Percentiles rank a stretch among this genome's conserved stretches.
phyloP scores from a whole-genome alignment of 2,329 filamentous ascomycete genomes.

The Macroventuria anomochaeta region DNA sequence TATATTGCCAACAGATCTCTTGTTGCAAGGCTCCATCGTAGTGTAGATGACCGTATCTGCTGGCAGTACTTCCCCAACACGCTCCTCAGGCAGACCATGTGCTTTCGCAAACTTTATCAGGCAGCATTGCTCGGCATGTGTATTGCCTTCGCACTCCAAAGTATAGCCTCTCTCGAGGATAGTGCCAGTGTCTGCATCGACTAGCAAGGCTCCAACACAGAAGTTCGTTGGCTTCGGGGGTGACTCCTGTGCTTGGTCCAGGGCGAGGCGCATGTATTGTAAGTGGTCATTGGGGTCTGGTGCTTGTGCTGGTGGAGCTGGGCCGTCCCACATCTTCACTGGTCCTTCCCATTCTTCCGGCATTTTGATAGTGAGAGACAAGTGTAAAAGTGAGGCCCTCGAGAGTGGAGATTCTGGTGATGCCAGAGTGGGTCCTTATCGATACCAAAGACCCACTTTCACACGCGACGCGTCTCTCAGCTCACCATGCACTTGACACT shows the following conservation, averaged over 20 bases:
- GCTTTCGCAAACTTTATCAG: conserved; percentile 70
- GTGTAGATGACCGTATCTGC: conserved; percentile 76
- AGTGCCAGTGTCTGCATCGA: conserved; percentile 62
- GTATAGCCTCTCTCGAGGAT: conserved; percentile 87
- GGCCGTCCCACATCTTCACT: conserved; percentile 29
- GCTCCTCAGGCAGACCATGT: conserved; percentile 57
- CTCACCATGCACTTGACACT: conserved; percentile 4
- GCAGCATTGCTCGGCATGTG: conserved; percentile 94
- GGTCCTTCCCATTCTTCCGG: conserved; percentile 28
- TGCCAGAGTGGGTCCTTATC: conserved; percentile 22
- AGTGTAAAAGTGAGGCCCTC: conserved; percentile 11
- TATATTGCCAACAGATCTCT: conserved; percentile 74
- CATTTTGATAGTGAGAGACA: conserved; percentile 24
- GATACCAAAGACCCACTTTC: conserved; percentile 30
- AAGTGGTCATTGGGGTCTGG: conserved; percentile 39
- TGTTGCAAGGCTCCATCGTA: conserved; percentile 86
- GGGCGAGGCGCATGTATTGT: conserved; percentile 71
- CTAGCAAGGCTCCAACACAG: conserved; percentile 89
- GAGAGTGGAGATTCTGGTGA: conserved; percentile 3
- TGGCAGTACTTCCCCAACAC: conserved; percentile 60
- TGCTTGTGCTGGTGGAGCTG: conserved; percentile 21
- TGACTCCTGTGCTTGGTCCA: conserved; percentile 78
- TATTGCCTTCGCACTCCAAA: conserved; percentile 88
- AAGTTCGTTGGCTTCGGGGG: conserved; percentile 91
- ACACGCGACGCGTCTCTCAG: conserved; percentile 16